Evolutionary conservation across 1,284 basidiomycete genomes (phyloP), one percentile per base, ranked within the genome.

Genomic region (Cutaneotrichosporon curvatum): DNA sequence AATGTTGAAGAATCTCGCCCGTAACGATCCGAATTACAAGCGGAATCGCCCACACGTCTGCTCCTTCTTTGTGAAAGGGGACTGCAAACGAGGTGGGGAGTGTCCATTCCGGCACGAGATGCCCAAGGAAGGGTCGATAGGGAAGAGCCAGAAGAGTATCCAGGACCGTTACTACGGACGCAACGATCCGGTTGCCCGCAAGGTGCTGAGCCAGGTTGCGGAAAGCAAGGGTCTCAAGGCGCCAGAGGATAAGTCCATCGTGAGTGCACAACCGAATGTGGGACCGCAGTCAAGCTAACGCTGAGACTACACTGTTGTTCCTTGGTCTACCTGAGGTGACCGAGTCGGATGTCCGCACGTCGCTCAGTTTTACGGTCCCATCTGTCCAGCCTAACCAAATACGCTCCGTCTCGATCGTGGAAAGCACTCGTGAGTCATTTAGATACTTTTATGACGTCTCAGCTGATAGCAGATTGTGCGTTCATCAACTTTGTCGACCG

Each of bases 41-140:
- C 82, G 91, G 43, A 97, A 98, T 72, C 76, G 87, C 47, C 88
- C 94, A 39, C 87, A 96, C 58, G 69, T 95, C 9, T 99, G 95
- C 68, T 90, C 88, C 1, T 97, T 98, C 77, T 98, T 85, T 64
- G 84, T 81, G 35, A 97, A 97, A 72, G 95, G 95, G 0, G 85
- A 90, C 50, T 99, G 95, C 67, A 89, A 79, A 34, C 80, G 95
- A 33, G 95, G 95, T 6, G 75, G 76, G 20, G 89, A 88, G 49
- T 99, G 95, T 70, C 95, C 95, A 0, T 98, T 89, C 73, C 77
- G 84, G 56, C 95, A 98, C 63, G 95, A 98, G 68, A 79, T 85
- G 65, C 89, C 89, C 0, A 78, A 79, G 21, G 81, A 89, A 55
- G 31, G n/a, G 15, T 22, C 35, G 20, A 86, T 84, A 53, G 86